Percentiles rank a stretch among this genome's conserved stretches.
phyloP scores from a whole-genome alignment of 345 rosid species.

The Citrus sinensis region DNA sequence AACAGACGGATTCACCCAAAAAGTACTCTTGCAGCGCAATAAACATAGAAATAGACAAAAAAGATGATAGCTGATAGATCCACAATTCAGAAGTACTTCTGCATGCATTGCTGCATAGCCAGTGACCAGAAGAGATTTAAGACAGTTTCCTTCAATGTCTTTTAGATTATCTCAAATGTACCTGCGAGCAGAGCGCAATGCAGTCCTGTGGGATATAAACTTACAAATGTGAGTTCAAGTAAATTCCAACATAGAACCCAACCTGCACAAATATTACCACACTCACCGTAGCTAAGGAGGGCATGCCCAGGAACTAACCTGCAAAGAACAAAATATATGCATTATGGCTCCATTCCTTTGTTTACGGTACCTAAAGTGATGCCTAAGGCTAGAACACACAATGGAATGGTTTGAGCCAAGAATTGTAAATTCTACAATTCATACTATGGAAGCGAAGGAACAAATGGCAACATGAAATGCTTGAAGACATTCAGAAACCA shows the following conservation, averaged over 20 bases:
- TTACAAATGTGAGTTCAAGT: constrained; percentile 12
- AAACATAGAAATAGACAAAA: not conserved
- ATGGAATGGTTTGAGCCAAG: not conserved
- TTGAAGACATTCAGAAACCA: not conserved
- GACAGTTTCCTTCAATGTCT: not conserved
- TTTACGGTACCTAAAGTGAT: not conserved
- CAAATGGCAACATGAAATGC: not conserved
- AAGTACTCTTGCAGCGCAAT: not conserved
- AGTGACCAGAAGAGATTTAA: not conserved
- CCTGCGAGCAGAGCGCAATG: constrained; percentile 92
- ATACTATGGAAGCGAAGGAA: not conserved
- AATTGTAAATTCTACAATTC: not conserved
- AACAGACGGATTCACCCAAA: not conserved
- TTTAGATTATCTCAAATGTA: constrained; percentile 18
- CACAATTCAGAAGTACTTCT: not conserved
- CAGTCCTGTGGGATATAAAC: constrained; percentile 52
- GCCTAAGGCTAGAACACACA: not conserved
- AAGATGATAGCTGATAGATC: not conserved
- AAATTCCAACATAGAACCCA: constrained; percentile 10
- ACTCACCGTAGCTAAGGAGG: constrained; percentile 81
- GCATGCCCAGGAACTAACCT: constrained; percentile 88
- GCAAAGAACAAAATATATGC: constrained; percentile 14
- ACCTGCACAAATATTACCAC: not conserved
- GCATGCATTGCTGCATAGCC: not conserved
- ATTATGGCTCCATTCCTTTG: not conserved